These are phyloP conservation scores for Pulveroboletus sp. DNA, from an alignment of 768 basidiomycete genomes.

Conservation along the genomic window DNA sequence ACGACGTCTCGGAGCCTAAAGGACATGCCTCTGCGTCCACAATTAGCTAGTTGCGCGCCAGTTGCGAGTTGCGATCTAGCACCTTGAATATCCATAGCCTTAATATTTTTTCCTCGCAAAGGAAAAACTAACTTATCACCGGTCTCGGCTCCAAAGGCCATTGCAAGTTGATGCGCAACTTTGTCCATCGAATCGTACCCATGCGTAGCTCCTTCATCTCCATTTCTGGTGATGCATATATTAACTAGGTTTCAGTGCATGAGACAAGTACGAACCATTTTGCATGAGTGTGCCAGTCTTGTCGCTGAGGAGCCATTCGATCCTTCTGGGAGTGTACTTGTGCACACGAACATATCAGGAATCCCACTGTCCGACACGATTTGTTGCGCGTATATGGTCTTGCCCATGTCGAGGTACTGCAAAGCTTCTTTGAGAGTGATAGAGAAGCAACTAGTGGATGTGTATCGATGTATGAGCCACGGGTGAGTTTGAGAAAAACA, in stretches of 20 bases:
- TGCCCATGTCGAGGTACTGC: conserved; percentile 99
- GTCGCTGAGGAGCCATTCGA: conserved; percentile 94
- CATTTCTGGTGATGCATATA: conserved; percentile 66
- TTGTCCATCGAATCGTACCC: conserved; percentile 99
- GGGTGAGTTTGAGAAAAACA: too few species aligned
- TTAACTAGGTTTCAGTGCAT: background rate
- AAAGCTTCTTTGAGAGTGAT: too few species aligned
- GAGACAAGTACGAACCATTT: conserved; percentile 62
- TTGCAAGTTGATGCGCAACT: conserved; percentile 85
- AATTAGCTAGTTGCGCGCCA: conserved; percentile 76
- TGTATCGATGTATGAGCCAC: too few species aligned
- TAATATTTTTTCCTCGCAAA: background rate
- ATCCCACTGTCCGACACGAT: conserved; percentile 95
- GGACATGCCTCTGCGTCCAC: conserved; percentile 93
- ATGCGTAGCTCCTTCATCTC: conserved; percentile 99
- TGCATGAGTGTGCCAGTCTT: conserved; percentile 98
- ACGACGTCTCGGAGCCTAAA: conserved; percentile 91
- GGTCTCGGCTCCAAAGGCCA: conserved; percentile 72
- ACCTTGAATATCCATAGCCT: conserved; percentile 32
- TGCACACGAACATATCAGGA: conserved; percentile 92
- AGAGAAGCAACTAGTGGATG: too few species aligned
- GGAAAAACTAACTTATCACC: conserved; percentile 34
- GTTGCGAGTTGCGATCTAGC: conserved; percentile 58
- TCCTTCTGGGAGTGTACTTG: conserved; percentile 96
- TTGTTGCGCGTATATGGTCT: conserved; percentile 94